These are phyloP conservation scores for Coemansia aciculifera DNA, from an alignment of 192 early-diverging fungal genomes.

Conservation along the genomic window DNA sequence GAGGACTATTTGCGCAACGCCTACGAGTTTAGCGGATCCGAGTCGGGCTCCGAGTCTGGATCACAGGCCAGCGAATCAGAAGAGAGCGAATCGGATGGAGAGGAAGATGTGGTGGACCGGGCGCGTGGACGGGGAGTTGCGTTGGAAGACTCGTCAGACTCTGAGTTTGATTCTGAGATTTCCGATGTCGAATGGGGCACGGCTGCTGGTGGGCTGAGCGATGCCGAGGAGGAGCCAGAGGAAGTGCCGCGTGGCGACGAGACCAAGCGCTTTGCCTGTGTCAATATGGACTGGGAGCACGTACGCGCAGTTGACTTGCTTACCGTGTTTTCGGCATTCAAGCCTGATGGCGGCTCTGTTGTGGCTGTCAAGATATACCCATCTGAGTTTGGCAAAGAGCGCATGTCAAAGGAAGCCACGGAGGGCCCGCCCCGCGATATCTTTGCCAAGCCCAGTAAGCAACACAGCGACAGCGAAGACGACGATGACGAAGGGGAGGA, in stretches of 20 bases:
- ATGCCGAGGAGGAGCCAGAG: constrained; percentile 61
- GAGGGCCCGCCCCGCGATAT: constrained; percentile 52
- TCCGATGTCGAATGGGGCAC: constrained; percentile 39
- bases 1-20: constrained; percentile 39
- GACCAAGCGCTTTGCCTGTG: constrained; percentile 77
- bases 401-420: constrained; percentile 50
- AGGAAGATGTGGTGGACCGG: constrained; percentile 55
- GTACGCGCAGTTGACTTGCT: constrained; percentile 83
- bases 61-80: constrained; percentile 3
- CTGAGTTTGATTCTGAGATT: constrained; percentile 36
- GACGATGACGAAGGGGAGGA: constrained; percentile 27
- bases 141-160: constrained; percentile 40
- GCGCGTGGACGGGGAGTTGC: constrained; percentile 81
- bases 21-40: constrained; percentile 59
- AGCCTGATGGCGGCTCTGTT: constrained; percentile 70
- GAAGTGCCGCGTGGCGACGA: constrained; percentile 60
- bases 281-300: constrained; percentile 97
- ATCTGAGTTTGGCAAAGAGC: constrained; percentile 72
- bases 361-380: constrained; percentile 81
- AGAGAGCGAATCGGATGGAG: constrained; percentile 24
- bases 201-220: constrained; percentile 47
- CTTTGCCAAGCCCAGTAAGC: constrained; percentile 33
- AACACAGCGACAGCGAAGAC: constrained; percentile 30
- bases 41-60: constrained; percentile 16
- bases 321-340: constrained; percentile 84